These are phyloP conservation scores for Chrysopogon serrulatus DNA, from an alignment of 176 grass and related monocot species.

Conservation along the genomic window DNA sequence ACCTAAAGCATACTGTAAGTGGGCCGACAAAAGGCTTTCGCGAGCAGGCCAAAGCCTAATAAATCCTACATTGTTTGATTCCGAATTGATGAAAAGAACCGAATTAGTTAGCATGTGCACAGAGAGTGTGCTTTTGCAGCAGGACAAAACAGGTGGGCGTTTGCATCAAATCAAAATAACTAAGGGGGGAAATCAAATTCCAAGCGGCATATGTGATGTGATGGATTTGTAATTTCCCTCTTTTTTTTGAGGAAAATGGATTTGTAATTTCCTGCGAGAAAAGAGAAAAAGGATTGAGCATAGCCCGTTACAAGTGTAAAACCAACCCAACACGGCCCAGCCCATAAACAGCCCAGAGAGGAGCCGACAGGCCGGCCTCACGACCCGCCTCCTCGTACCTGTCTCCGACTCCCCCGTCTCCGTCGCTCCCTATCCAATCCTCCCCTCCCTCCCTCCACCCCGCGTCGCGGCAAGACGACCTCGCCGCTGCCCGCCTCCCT, in stretches of 20 bases:
- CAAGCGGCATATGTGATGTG: not conserved
- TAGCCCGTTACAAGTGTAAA: not conserved
- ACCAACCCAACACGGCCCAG: not conserved
- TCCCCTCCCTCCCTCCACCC: not conserved
- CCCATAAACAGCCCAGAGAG: not conserved
- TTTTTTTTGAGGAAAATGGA: too few relatives aligned
- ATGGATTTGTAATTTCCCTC: too few relatives aligned
- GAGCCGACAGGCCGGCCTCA: not conserved
- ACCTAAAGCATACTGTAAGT: too few relatives aligned
- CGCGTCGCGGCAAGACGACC: not conserved
- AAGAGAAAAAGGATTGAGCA: not conserved
- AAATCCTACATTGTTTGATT: too few relatives aligned
- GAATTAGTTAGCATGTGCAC: not conserved
- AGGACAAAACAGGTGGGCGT: too few relatives aligned
- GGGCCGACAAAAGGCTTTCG: too few relatives aligned
- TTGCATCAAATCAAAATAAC: too few relatives aligned
- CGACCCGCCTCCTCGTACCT: not conserved
- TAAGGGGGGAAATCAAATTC: too few relatives aligned
- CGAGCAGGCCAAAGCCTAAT: too few relatives aligned
- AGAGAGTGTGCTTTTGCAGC: not conserved
- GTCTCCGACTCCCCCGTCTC: not conserved
- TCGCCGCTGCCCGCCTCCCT: not conserved
- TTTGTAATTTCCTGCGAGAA: not conserved
- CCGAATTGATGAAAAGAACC: too few relatives aligned
- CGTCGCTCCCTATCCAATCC: constrained; percentile 31